A percentile compares a stretch with the other conserved stretches of the same genome.
Evolutionary conservation across 129 eudicot genomes (phyloP).

Genomic region (Arctium minus): DNA sequence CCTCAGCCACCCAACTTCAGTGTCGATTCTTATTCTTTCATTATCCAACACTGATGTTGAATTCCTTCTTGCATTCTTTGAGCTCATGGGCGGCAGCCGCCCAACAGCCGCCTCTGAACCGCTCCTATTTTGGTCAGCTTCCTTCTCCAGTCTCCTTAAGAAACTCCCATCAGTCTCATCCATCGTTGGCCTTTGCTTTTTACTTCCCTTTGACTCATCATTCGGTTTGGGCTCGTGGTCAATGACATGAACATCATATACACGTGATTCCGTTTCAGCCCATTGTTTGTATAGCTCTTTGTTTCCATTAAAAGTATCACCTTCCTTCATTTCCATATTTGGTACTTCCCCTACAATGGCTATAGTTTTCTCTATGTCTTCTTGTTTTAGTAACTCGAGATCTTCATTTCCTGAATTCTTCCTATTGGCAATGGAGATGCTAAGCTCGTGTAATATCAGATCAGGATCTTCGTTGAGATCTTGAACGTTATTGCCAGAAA

Average conservation of each 20-base stretch:
- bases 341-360: constrained; percentile 37
- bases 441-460: constrained; percentile 39
- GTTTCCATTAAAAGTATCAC: neutral
- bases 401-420: constrained; percentile 25
- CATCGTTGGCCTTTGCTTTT: neutral
- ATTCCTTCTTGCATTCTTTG: constrained; percentile 39
- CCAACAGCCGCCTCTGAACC: constrained; percentile 34
- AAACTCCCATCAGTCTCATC: constrained; percentile 11
- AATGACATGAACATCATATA: constrained; percentile 70
- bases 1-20: constrained; percentile 68
- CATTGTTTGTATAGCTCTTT: neutral
- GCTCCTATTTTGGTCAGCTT: constrained; percentile 27
- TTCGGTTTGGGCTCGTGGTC: constrained; percentile 25
- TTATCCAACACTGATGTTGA: constrained; percentile 56
- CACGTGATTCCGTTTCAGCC: constrained; percentile 31
- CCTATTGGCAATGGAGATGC: constrained; percentile 35
- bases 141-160: constrained; percentile 18
- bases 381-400: constrained; percentile 22
- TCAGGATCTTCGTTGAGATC: constrained; percentile 51
- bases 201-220: constrained; percentile 19
- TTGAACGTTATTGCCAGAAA: constrained; percentile 16
- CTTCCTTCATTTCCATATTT: constrained; percentile 10
- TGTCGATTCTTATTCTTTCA: constrained; percentile 68
- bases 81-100: constrained; percentile 57
- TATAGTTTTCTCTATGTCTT: constrained; percentile 40